Evolutionary conservation across 352 stramenopile genomes (phyloP).

Genomic region (Globisporangium acanthophoron): DNA sequence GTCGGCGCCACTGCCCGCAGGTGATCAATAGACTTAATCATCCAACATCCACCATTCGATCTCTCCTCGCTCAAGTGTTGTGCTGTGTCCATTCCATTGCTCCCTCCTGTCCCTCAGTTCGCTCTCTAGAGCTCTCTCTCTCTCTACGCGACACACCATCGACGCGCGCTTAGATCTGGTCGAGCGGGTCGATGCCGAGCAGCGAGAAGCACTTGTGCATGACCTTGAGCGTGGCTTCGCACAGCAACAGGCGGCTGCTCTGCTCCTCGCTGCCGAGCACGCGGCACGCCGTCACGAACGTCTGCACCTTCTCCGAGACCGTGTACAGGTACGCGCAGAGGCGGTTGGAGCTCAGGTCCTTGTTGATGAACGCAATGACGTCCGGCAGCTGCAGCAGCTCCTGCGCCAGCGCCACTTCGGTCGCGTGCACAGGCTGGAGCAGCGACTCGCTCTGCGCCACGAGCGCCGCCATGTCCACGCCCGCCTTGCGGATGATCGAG

Average conservation of each 20-base stretch:
- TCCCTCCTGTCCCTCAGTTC: background rate
- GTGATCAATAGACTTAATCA: background rate
- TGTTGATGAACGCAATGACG: conserved; percentile 91
- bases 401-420: conserved; percentile 90
- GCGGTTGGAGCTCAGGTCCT: conserved; percentile 95
- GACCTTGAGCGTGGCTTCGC: conserved; percentile 91
- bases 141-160: background rate
- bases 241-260: conserved; percentile 95
- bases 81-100: too few species aligned
- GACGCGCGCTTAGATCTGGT: conserved; percentile 87
- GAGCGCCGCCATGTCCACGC: conserved; percentile 79
- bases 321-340: conserved; percentile 99
- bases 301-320: conserved; percentile 94
- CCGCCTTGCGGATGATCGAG: conserved; percentile 95
- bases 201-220: conserved; percentile 94
- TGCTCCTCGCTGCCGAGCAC: conserved; percentile 94
- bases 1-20: too few species aligned
- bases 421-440: conserved; percentile 66
- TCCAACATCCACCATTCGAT: background rate
- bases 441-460: conserved; percentile 42
- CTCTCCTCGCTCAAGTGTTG: too few species aligned
- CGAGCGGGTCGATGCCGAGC: conserved; percentile 90
- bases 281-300: conserved; percentile 98
- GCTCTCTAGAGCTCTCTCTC: background rate
- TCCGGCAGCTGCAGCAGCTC: conserved; percentile 96